Percentiles rank a stretch among this genome's conserved stretches.
Conservation (phyloP, 352 stramenopile species). For the Phytophthora syringae region DNA sequence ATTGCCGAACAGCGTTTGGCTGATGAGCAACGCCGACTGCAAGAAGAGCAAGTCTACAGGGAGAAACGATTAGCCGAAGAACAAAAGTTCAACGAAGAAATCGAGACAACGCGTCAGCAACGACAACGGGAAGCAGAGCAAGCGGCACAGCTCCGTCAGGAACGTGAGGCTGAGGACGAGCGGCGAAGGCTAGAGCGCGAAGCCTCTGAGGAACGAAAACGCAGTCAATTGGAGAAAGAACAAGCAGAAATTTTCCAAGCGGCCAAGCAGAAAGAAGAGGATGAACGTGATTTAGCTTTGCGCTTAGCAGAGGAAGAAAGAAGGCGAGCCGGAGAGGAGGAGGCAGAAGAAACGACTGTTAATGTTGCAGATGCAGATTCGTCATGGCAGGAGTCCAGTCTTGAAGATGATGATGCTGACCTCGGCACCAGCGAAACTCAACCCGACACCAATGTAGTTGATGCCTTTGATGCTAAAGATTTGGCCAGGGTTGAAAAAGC, state of each 20-base stretch:
- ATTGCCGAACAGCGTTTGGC: constrained; percentile 23
- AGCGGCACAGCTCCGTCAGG: constrained; percentile 9
- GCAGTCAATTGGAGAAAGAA: constrained; percentile 11
- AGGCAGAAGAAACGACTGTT: background rate
- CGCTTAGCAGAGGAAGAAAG: background rate
- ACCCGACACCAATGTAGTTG: background rate
- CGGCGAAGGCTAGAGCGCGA: constrained; percentile 4
- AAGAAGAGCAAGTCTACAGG: constrained; percentile 30
- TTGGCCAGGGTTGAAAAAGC: background rate
- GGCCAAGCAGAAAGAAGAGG: constrained; percentile 24
- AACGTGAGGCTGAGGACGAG: constrained; percentile 33
- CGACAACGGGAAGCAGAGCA: constrained; percentile 31
- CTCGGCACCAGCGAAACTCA: background rate
- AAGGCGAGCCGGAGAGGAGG: constrained; percentile 5
- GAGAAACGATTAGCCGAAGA: constrained; percentile 30
- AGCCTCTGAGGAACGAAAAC: constrained; percentile 12
- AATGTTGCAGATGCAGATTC: background rate
- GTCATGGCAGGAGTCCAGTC: constrained; percentile 5
- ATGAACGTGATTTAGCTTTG: constrained; percentile 7
- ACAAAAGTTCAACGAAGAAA: constrained; percentile 24
- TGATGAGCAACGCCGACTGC: constrained; percentile 30
- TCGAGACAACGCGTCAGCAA: constrained; percentile 22
- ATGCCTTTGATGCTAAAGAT: background rate
- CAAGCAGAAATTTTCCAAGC: constrained; percentile 9
- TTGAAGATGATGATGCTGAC: constrained; percentile 5